A percentile compares a stretch with the other conserved stretches of the same genome.
These are phyloP conservation scores for Aspergillus bombycis DNA, from an alignment of 2,329 filamentous ascomycete genomes.

Conservation along the genomic window DNA sequence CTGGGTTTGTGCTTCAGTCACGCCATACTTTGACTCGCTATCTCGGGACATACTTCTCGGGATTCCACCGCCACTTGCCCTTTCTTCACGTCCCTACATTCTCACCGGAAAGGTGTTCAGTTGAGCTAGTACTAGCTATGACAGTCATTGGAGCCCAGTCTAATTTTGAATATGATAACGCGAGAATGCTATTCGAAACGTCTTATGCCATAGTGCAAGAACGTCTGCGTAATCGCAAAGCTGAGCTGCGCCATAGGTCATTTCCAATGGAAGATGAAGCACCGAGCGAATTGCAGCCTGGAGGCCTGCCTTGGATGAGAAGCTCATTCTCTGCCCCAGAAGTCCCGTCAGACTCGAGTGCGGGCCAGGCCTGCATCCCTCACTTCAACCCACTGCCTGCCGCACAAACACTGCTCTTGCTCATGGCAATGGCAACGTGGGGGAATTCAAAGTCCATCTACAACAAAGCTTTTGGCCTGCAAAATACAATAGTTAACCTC, in stretches of 20 bases:
- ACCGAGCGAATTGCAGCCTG: too few relatives aligned
- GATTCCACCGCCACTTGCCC: slow-evolving; percentile 62
- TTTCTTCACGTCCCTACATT: slow-evolving; percentile 69
- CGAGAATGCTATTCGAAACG: slow-evolving; percentile 12
- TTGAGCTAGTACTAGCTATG: too few relatives aligned
- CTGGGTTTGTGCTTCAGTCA: slow-evolving; percentile 57
- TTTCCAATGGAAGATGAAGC: too few relatives aligned
- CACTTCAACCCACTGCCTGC: not conserved
- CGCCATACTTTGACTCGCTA: slow-evolving; percentile 68
- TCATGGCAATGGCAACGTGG: slow-evolving; percentile 20
- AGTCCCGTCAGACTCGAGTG: too few relatives aligned
- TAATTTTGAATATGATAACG: slow-evolving; percentile 44
- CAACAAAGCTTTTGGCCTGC: slow-evolving; percentile 3
- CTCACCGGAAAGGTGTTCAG: slow-evolving; percentile 24
- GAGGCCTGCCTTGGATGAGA: not conserved
- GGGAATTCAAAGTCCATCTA: slow-evolving; percentile 2
- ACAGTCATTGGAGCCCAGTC: slow-evolving; percentile 45
- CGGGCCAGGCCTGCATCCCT: too few relatives aligned
- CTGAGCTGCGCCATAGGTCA: not conserved
- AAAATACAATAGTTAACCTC: not conserved
- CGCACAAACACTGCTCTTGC: slow-evolving; percentile 18
- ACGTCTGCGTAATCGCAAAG: not conserved
- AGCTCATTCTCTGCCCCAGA: too few relatives aligned
- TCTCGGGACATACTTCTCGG: slow-evolving; percentile 67
- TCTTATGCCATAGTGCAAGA: not conserved